Percentiles rank a stretch among this genome's conserved stretches.
Evolutionary conservation across 2,329 filamentous ascomycete genomes (phyloP).

Genomic region (Epicoccum sorghinum): DNA sequence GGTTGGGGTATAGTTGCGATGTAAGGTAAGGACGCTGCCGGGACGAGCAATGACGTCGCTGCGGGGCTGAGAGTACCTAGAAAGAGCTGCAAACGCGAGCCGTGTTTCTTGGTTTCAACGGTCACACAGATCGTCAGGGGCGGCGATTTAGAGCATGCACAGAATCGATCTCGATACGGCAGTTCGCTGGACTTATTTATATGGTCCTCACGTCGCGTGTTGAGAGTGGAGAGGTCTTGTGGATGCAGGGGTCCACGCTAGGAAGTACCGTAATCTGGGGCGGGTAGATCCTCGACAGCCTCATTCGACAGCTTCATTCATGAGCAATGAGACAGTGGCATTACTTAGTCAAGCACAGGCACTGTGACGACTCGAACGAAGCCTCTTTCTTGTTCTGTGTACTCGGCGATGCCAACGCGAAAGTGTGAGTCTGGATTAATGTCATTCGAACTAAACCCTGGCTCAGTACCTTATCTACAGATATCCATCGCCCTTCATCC

Average conservation of each 20-base stretch:
- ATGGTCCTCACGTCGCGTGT: background rate
- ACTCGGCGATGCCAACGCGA: too few relatives aligned
- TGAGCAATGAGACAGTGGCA: too few relatives aligned
- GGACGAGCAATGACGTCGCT: constrained; percentile 14
- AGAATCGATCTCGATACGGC: background rate
- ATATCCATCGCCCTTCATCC: constrained; percentile 14
- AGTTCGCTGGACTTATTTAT: background rate
- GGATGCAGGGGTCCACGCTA: constrained; percentile 13
- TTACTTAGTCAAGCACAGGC: too few relatives aligned
- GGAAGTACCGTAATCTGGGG: background rate
- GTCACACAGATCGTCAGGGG: constrained; percentile 12
- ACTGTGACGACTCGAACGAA: too few relatives aligned
- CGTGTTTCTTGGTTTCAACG: constrained; percentile 1
- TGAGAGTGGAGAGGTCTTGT: constrained; percentile 7
- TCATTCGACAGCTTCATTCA: too few relatives aligned
- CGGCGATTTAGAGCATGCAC: background rate
- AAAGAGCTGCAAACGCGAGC: constrained; percentile 8
- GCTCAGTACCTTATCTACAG: background rate
- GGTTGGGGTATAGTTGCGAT: constrained; percentile 3
- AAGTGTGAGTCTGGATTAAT: too few relatives aligned
- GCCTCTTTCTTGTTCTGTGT: too few relatives aligned
- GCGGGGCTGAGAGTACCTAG: constrained; percentile 6
- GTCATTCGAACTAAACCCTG: too few relatives aligned
- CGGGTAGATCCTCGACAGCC: background rate
- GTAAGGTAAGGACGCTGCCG: constrained; percentile 8